A percentile compares a stretch with the other conserved stretches of the same genome.
These are phyloP conservation scores for Solanum sitiens DNA, from an alignment of 257 asterid species.

Conservation along the genomic window DNA sequence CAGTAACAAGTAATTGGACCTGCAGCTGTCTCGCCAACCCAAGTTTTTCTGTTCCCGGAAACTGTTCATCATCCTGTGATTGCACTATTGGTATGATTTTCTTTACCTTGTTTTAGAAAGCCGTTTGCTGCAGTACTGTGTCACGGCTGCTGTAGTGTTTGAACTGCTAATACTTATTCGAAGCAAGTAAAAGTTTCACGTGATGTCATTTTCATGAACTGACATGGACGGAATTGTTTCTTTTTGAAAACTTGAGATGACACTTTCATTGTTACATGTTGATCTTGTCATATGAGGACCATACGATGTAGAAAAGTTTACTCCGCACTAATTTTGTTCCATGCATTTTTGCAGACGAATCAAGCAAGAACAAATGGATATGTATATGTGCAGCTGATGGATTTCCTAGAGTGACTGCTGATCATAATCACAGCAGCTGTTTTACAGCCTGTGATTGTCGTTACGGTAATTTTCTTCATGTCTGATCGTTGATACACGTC, in stretches of 20 bases:
- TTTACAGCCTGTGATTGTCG: constrained; percentile 67
- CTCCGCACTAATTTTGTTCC: background rate
- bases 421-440: constrained; percentile 41
- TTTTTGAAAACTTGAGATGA: background rate
- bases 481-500: background rate
- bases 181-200: background rate
- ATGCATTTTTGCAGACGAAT: constrained; percentile 29
- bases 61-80: constrained; percentile 76
- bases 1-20: constrained; percentile 52
- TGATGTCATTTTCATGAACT: background rate
- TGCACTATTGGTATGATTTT: constrained; percentile 61
- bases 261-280: background rate
- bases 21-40: constrained; percentile 61
- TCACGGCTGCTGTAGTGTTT: background rate
- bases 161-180: background rate
- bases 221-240: background rate
- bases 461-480: constrained; percentile 41
- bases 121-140: background rate
- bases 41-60: constrained; percentile 19
- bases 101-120: background rate
- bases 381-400: constrained; percentile 56
- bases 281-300: background rate
- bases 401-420: constrained; percentile 51
- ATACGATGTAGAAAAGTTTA: background rate
- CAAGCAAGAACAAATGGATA: constrained; percentile 45